phyloP scores from a whole-genome alignment of 306 rosid species.

The Canavalia gladiata region DNA sequence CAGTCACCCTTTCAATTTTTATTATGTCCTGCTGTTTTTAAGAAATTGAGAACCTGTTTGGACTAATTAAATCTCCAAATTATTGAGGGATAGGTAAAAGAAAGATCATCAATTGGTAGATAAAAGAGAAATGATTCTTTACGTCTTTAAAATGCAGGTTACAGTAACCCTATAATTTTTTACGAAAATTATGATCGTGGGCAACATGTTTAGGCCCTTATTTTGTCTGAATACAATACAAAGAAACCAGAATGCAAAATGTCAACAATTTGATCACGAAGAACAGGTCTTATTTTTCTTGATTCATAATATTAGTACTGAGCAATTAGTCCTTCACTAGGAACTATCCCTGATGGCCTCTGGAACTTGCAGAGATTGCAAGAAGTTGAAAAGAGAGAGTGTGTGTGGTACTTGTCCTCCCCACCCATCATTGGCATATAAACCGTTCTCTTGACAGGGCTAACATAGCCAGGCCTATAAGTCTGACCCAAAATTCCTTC shows the following conservation, averaged over 20 bases:
- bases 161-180: not conserved
- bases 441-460: slow-evolving; percentile 79
- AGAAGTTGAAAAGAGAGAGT: slow-evolving; percentile 60
- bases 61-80: not conserved
- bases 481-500: slow-evolving; percentile 86
- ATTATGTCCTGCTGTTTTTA: not conserved
- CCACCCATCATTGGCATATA: slow-evolving; percentile 88
- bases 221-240: slow-evolving; percentile 38
- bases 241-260: slow-evolving; percentile 39
- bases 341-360: slow-evolving; percentile 52
- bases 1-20: not conserved
- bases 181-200: slow-evolving; percentile 44
- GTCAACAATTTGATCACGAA: slow-evolving; percentile 1
- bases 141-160: slow-evolving; percentile 1
- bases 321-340: slow-evolving; percentile 54
- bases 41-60: not conserved
- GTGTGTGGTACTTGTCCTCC: slow-evolving; percentile 69
- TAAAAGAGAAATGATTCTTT: slow-evolving; percentile 5
- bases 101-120: not conserved
- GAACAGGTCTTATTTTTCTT: not conserved
- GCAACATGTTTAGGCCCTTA: slow-evolving; percentile 62
- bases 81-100: not conserved
- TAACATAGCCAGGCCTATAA: slow-evolving; percentile 71
- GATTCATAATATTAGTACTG: slow-evolving; percentile 50
- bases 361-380: slow-evolving; percentile 71